Conservation (phyloP, 208 protist genomes). For the Trypanosoma caninum region DNA sequence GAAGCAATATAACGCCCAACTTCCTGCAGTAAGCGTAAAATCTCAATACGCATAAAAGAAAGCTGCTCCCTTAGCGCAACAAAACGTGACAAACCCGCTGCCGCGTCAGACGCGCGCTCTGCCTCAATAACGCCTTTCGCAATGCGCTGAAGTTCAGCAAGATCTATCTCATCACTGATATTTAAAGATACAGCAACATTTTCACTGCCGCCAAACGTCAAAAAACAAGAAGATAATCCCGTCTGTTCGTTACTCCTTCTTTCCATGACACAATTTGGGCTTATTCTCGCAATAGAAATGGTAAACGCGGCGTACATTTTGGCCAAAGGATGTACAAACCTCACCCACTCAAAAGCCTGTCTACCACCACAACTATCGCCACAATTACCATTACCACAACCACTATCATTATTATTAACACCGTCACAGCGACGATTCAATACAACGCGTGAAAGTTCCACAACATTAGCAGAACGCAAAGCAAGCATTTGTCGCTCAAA, state of each 20-base stretch:
- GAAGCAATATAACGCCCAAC: constrained; percentile 31
- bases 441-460: background rate
- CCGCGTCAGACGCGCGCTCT: constrained; percentile 54
- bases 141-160: constrained; percentile 32
- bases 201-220: background rate
- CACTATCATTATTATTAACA: no score
- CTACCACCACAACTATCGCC: no score
- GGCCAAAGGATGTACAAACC: constrained; percentile 47
- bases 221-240: background rate
- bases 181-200: background rate
- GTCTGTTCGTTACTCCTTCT: background rate
- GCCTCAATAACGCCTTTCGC: constrained; percentile 48
- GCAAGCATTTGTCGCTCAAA: constrained; percentile 66
- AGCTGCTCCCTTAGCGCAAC: constrained; percentile 57
- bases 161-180: background rate
- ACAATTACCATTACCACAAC: no score
- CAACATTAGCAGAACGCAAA: constrained; percentile 36
- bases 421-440: background rate
- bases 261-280: constrained; percentile 23
- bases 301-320: constrained; percentile 41
- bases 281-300: constrained; percentile 30
- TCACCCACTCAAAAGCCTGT: background rate
- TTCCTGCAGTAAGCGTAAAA: constrained; percentile 48
- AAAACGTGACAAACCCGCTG: constrained; percentile 60
- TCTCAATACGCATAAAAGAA: constrained; percentile 63